Conservation (phyloP, 257 asterid genomes). For the Gentiana dahurica region DNA sequence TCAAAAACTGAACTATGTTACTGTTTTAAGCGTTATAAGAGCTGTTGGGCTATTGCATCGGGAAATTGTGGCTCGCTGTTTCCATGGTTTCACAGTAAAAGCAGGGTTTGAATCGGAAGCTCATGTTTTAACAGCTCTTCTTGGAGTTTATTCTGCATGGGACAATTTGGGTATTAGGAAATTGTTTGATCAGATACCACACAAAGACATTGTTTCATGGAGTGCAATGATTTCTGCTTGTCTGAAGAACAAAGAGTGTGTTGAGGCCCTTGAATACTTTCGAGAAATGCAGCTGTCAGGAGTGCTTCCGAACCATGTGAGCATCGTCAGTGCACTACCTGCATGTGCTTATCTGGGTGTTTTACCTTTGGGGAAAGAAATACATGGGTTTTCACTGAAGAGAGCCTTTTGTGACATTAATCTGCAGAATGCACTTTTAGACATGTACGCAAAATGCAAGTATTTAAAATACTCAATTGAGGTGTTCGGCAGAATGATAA, state of each 20-base stretch:
- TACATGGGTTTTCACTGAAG: conserved; percentile 56
- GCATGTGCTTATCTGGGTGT: conserved; percentile 56
- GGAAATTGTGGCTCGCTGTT: conserved; percentile 17
- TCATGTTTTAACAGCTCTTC: conserved; percentile 49
- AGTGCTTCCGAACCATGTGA: conserved; percentile 47
- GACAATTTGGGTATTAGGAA: conserved; percentile 33
- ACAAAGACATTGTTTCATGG: conserved; percentile 55
- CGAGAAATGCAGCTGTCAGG: conserved; percentile 38
- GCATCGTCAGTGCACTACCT: conserved; percentile 46
- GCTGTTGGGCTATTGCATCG: conserved; percentile 32
- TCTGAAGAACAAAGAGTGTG: conserved; percentile 33
- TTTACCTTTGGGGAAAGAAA: conserved; percentile 45
- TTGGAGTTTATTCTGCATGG: conserved; percentile 56
- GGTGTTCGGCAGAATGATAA: conserved; percentile 37
- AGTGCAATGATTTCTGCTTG: conserved; percentile 65
- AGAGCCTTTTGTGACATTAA: conserved; percentile 19
- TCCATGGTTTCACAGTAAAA: conserved; percentile 53
- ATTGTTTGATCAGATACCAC: conserved; percentile 27
- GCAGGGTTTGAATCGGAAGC: conserved; percentile 43
- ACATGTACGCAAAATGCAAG: conserved; percentile 64
- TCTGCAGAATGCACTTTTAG: conserved; percentile 44
- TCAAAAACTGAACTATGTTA: conserved; percentile 47
- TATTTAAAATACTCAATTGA: conserved; percentile 29
- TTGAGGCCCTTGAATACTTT: conserved; percentile 38
- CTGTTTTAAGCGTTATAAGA: conserved; percentile 38